Percentiles rank a stretch among this genome's conserved stretches.
Conservation (phyloP, 2,329 filamentous ascomycete species). For the Dichotomopilus funicola region DNA sequence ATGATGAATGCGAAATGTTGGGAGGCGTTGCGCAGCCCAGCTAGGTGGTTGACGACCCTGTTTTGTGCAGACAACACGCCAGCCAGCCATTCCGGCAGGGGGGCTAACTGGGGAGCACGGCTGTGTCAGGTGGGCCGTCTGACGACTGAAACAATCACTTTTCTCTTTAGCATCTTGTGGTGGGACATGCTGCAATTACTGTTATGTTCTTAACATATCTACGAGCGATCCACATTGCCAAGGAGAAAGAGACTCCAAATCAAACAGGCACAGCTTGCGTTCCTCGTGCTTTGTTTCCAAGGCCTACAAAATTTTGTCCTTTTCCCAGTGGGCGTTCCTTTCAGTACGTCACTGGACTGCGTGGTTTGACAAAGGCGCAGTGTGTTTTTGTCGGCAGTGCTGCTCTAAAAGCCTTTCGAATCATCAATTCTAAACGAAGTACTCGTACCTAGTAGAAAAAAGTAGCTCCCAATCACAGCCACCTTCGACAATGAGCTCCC, state of each 20-base stretch:
- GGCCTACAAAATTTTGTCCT: background rate
- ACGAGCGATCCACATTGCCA: background rate
- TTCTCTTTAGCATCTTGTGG: background rate
- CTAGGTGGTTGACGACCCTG: conserved; percentile 18
- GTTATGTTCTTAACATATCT: background rate
- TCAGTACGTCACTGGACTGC: too few species aligned
- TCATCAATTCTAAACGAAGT: too few species aligned
- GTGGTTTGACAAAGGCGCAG: too few species aligned
- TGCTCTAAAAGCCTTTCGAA: too few species aligned
- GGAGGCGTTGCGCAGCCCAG: conserved; percentile 14
- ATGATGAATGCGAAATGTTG: conserved; percentile 14
- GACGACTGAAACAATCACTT: background rate
- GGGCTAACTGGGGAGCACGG: conserved; percentile 14
- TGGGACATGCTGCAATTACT: background rate
- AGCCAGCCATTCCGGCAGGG: conserved; percentile 19
- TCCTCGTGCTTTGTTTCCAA: conserved; percentile 1
- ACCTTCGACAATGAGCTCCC: too few species aligned
- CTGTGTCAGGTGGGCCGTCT: conserved; percentile 15
- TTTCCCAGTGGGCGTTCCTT: too few species aligned
- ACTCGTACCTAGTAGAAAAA: too few species aligned
- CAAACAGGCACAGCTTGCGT: background rate
- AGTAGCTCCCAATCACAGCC: too few species aligned
- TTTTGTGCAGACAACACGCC: conserved; percentile 22
- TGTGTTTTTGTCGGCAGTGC: too few species aligned
- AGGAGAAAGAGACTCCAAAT: background rate